Conservation (phyloP, 495 filamentous ascomycete genomes). For the Talaromyces adpressus region DNA sequence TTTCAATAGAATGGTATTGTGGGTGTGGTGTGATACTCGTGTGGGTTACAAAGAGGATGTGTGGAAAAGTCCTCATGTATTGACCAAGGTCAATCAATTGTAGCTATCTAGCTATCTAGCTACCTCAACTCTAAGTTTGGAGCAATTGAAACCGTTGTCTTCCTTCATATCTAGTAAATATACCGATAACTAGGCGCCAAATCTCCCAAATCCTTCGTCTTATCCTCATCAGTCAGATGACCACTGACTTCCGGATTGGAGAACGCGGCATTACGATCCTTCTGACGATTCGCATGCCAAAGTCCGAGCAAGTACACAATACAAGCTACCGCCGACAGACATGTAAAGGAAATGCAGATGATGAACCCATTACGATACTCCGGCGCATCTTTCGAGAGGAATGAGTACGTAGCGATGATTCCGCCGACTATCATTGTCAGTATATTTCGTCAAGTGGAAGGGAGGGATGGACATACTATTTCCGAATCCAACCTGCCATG, state of each 20-base stretch:
- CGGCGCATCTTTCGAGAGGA: conserved; percentile 64
- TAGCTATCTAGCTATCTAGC: background rate
- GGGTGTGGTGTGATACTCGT: too few species aligned
- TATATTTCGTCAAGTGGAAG: background rate
- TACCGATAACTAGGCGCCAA: conserved; percentile 36
- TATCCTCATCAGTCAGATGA: conserved; percentile 15
- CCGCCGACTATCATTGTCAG: conserved; percentile 47
- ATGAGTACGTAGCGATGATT: conserved; percentile 83
- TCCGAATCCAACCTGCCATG: conserved; percentile 90
- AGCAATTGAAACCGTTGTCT: too few species aligned
- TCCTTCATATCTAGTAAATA: conserved; percentile 28
- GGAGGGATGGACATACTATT: conserved; percentile 47
- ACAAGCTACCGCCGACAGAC: conserved; percentile 56
- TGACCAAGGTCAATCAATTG: background rate
- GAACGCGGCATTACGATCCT: conserved; percentile 30
- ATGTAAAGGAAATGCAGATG: conserved; percentile 70
- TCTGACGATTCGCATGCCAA: conserved; percentile 56
- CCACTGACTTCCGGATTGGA: conserved; percentile 12
- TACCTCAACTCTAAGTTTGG: background rate
- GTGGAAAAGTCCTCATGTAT: background rate
- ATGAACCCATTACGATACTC: conserved; percentile 67
- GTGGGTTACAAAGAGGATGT: too few species aligned
- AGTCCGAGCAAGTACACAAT: conserved; percentile 54
- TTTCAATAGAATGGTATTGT: too few species aligned
- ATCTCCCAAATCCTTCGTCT: conserved; percentile 33